Evolutionary conservation across 306 rosid genomes (phyloP).

Genomic region (Cyamopsis tetragonoloba): DNA sequence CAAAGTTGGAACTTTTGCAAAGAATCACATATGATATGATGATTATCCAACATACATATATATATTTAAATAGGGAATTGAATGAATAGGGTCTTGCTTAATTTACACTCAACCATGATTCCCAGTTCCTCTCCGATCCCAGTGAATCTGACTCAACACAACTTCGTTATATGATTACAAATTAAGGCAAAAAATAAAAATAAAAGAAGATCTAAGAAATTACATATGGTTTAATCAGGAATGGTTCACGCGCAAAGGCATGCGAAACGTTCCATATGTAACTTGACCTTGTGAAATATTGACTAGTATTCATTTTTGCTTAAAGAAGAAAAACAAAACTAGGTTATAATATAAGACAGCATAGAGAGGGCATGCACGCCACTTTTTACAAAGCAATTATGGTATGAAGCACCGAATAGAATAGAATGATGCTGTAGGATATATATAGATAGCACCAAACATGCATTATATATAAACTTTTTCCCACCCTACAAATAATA

Average conservation of each 20-base stretch:
- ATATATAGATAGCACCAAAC: constrained; percentile 16
- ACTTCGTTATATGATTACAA: background rate
- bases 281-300: constrained; percentile 19
- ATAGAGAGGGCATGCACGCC: background rate
- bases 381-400: constrained; percentile 31
- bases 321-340: constrained; percentile 8
- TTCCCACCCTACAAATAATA: constrained; percentile 8
- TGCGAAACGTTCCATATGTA: background rate
- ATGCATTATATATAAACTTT: too few relatives aligned
- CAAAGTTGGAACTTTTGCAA: background rate
- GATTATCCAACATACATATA: background rate
- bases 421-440: constrained; percentile 20
- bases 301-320: background rate
- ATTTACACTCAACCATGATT: too few relatives aligned
- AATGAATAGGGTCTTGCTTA: too few relatives aligned
- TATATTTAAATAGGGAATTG: too few relatives aligned
- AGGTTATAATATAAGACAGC: background rate
- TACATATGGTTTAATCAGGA: too few relatives aligned
- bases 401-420: constrained; percentile 17
- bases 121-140: background rate
- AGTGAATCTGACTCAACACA: background rate
- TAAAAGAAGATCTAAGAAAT: background rate
- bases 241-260: background rate
- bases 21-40: background rate
- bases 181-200: background rate